Base-by-base conservation (phyloP, 257 asterid genomes). In the Nicotiana otophora region DNA sequence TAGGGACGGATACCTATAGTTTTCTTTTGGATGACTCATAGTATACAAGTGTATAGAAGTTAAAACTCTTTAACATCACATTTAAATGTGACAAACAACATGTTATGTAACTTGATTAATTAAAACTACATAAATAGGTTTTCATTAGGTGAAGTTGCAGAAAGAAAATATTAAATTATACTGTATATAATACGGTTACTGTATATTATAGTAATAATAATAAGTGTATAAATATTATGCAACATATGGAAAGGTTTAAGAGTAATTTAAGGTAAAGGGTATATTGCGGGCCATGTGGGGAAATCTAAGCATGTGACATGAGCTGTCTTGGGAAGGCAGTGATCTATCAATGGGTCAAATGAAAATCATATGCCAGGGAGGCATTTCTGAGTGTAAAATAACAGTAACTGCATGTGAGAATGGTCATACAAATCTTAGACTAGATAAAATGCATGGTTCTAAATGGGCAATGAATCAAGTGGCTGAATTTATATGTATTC, bases 301-400 rank as follows among this genome's bases (percentile, higher is more conserved):
- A 76, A 83, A 77, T 72, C 55, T 80, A 62, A 82, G 85, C 97
- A 93, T 89, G 96, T 93, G 97, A 90, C 69, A 86, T 86, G 87
- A 92, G 92, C 92, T 90, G 94, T 88, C 85, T 55, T 81, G 83
- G 72, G 70, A 19, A 23, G 78, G 84, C 82, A 61, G 83, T 82
- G 88, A 83, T 90, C 87, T 84, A 86, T 54, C 62, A 82, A 84
- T 86, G 88, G 90, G 94, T 91, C 95, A 91, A 89, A 89, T 74
- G 81, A 77, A 85, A 86, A 83, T 83, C 82, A 77, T 82, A 86
- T 86, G 93, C 90, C 94, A 91, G 92, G 63, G 87, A 85, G 83
- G 92, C 90, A 86, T 83, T 15, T 34, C 36, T 17, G 30, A 20
- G 80, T 80, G 86, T 69, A 86, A 82, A 86, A 76, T 70, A 79